These are phyloP conservation scores for Pyrenophora teres DNA, from an alignment of 2,329 filamentous ascomycete genomes.

Conservation along the genomic window DNA sequence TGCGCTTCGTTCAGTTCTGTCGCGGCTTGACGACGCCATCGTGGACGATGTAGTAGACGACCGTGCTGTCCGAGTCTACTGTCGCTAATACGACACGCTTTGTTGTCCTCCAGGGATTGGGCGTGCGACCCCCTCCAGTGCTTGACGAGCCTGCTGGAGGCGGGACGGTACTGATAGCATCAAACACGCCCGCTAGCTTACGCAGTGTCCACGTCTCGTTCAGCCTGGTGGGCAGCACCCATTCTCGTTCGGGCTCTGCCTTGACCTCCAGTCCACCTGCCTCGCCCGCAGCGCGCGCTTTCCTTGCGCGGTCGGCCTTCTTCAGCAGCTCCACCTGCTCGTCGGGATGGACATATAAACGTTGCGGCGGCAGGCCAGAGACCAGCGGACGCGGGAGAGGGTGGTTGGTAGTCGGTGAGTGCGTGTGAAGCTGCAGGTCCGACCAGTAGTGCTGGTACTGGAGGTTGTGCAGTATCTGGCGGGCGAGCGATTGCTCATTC, in stretches of 20 bases:
- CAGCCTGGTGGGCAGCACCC: slow-evolving; percentile 75
- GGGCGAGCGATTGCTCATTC: slow-evolving; percentile 57
- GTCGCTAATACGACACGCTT: slow-evolving; percentile 78
- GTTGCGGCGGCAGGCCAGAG: slow-evolving; percentile 72
- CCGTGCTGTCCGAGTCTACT: slow-evolving; percentile 77
- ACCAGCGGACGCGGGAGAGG: slow-evolving; percentile 66
- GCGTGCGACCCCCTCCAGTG: slow-evolving; percentile 11
- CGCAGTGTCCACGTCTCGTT: slow-evolving; percentile 73
- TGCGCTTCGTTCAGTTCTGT: slow-evolving; percentile 64
- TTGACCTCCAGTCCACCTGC: slow-evolving; percentile 51
- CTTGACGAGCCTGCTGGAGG: slow-evolving; percentile 35
- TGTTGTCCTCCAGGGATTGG: slow-evolving; percentile 51
- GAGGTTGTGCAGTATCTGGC: slow-evolving; percentile 71
- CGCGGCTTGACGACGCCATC: slow-evolving; percentile 86
- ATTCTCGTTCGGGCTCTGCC: slow-evolving; percentile 61
- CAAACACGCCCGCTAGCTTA: slow-evolving; percentile 71
- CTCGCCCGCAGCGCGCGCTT: slow-evolving; percentile 43
- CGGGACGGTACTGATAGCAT: slow-evolving; percentile 56
- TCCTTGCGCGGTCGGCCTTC: slow-evolving; percentile 56
- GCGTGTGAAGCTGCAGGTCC: slow-evolving; percentile 60
- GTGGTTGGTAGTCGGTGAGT: slow-evolving; percentile 47
- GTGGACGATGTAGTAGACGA: slow-evolving; percentile 84
- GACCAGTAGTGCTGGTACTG: slow-evolving; percentile 78
- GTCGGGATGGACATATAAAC: slow-evolving; percentile 79
- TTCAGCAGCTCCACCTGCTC: slow-evolving; percentile 77